Base-by-base conservation (phyloP, 192 early-diverging fungal genomes). In the Coemansia sp. region DNA sequence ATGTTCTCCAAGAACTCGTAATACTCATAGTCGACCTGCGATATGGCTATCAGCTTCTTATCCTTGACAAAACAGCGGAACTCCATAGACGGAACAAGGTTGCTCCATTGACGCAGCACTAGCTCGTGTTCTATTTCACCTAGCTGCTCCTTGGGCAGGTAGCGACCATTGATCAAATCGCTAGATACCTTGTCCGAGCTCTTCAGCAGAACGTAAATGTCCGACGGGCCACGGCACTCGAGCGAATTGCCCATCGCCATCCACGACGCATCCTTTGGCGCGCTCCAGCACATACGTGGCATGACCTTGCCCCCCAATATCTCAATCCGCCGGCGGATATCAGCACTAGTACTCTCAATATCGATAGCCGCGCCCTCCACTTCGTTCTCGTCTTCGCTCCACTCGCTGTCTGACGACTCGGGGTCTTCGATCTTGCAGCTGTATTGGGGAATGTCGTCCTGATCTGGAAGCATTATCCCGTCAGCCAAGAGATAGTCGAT, bases 271-370 rank as follows among this genome's bases (percentile, higher is more conserved):
- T 99, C 98, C 69, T 90, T 90, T 4, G 97, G 97, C 0, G 94
- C 92, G 64, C 89, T 93, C 98, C 98, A 99, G 73, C 92, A 94
- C 60, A 98, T 87, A 46, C 97, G 96, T 17, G 96, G 95, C 70
- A 99, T 95, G 29, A 94, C 92, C 11, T 81, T 86, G 8, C 92
- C 94, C 24, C 89, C 94, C 38, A 93, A 86, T 29, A 86, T 80
- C 1, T 83, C 85, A 39, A 99, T 92, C 4, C 85, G 84, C 17
- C 76, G 66, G 36, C 82, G 81, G 41, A 98, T 92, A 29, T 80
- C 70, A 0, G 36, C 64, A 29, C 38, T 72, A 4, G 68, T 77
- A 20, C 63, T 24, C 1, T 50, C 62, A 2, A 84, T 46, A 46
- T 79, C 64, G 17, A 38, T 71, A 24, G 19, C 36, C 0, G 64